These are phyloP conservation scores for Penicillium sclerotigenum DNA, from an alignment of 2,329 filamentous ascomycete species.

Conservation along the genomic window DNA sequence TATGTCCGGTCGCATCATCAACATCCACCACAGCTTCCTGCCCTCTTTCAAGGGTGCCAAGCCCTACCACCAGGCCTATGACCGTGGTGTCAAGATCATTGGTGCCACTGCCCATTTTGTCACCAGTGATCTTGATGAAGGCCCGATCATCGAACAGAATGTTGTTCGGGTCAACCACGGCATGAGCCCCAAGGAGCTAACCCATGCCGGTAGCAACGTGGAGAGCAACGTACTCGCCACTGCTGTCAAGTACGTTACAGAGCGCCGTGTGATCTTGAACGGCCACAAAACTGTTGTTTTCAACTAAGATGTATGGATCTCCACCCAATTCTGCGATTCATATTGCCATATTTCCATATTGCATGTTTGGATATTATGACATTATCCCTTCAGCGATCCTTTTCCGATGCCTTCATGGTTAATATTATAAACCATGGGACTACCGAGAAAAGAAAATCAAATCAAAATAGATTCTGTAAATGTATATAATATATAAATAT, in stretches of 20 bases:
- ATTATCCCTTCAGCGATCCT: background rate
- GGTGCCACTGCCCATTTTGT: constrained; percentile 84
- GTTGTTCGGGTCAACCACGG: constrained; percentile 73
- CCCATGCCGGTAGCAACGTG: constrained; percentile 77
- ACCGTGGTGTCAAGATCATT: constrained; percentile 83
- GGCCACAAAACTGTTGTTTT: constrained; percentile 79
- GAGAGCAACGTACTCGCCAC: constrained; percentile 79
- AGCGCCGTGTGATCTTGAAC: constrained; percentile 74
- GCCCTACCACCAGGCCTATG: constrained; percentile 84
- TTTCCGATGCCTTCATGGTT: background rate
- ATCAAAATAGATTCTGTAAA: background rate
- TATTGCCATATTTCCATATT: background rate
- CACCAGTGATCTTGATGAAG: constrained; percentile 79
- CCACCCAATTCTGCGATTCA: background rate
- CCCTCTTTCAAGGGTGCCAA: constrained; percentile 85
- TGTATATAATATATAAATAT: background rate
- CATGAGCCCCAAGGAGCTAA: constrained; percentile 71
- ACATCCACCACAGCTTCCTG: constrained; percentile 86
- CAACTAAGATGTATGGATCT: constrained; percentile 37
- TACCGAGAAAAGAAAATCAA: background rate
- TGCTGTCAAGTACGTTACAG: constrained; percentile 79
- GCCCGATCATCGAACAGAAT: constrained; percentile 83
- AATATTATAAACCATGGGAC: background rate
- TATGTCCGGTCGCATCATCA: constrained; percentile 86
- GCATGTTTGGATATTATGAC: background rate